Evolutionary conservation across 1,284 basidiomycete species (phyloP), one percentile per base, ranked within the genome.

Genomic region (Meira nashicola): DNA sequence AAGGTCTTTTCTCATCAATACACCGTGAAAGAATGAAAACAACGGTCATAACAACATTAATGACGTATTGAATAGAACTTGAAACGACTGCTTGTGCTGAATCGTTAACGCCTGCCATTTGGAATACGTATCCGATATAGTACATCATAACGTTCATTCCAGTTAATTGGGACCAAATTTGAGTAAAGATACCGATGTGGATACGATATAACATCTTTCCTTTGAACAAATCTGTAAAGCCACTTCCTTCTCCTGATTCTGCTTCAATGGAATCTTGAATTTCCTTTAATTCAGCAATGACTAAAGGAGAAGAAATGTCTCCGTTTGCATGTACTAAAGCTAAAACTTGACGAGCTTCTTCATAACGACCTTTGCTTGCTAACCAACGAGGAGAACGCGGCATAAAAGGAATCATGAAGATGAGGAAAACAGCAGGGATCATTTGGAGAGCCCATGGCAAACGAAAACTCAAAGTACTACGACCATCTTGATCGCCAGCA

Each of bases 371-470:
- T 12, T 55, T 55, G 10, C 19, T 37, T n/a, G 59, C 60, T 39
- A 62, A 84, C 84, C 84, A 92, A 77, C 91, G 89, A 19, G 91
- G 90, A 23, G 90, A 92, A 81, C 86, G 76, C 78, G 86, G 85
- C 50, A 85, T 80, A 58, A 84, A 80, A 51, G 71, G 68, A 64
- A 71, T 79, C 73, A 83, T 79, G 64, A 83, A 54, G 39, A 73
- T 59, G 55, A 81, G 70, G 66, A 84, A 75, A 17, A 80, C 59
- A 3, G 80, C 79, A 64, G 81, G 81, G 11, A 80, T 64, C 28
- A 33, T 33, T 33, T 33, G 28, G 8, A 33, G 28, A 33, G 28
- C 28, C 4, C 3, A 88, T 46, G 89, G 89, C 71, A 91, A 89
- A 55, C 86, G 86, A 65, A 66, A 71, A 25, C 14, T 37, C 38